These are phyloP conservation scores for Leucocoprinus sp. DNA, from an alignment of 768 basidiomycete genomes.

Conservation along the genomic window DNA sequence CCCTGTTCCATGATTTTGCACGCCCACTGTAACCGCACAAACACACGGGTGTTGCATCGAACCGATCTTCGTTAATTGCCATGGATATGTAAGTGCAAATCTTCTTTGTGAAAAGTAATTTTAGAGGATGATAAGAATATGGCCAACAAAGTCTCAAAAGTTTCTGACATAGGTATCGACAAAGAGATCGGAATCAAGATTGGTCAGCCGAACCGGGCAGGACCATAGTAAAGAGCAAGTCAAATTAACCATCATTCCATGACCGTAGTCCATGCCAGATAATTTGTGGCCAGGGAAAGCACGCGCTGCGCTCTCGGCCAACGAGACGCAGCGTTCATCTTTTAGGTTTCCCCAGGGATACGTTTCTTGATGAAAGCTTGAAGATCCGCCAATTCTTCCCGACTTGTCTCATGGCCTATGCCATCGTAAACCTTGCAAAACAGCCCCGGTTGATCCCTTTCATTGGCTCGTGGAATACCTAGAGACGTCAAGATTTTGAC, in stretches of 20 bases:
- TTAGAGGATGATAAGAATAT: no score
- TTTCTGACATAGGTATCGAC: no score
- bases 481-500: conserved; percentile 47
- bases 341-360: conserved; percentile 24
- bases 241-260: background rate
- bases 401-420: conserved; percentile 57
- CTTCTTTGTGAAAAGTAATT: no score
- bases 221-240: no score
- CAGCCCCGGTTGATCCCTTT: conserved; percentile 42
- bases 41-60: no score
- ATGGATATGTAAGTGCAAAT: no score
- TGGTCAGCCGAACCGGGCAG: no score
- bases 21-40: no score
- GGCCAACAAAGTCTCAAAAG: no score
- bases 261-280: conserved; percentile 1
- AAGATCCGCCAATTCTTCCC: conserved; percentile 63
- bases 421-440: conserved; percentile 61
- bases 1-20: no score
- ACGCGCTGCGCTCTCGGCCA: background rate
- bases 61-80: no score
- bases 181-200: no score
- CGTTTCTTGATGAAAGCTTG: conserved; percentile 60
- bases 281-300: background rate
- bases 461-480: conserved; percentile 37
- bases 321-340: background rate